A percentile compares a stretch with the other conserved stretches of the same genome.
Conservation (phyloP, 2,329 filamentous ascomycete species). For the Dissoconium aciculare region DNA sequence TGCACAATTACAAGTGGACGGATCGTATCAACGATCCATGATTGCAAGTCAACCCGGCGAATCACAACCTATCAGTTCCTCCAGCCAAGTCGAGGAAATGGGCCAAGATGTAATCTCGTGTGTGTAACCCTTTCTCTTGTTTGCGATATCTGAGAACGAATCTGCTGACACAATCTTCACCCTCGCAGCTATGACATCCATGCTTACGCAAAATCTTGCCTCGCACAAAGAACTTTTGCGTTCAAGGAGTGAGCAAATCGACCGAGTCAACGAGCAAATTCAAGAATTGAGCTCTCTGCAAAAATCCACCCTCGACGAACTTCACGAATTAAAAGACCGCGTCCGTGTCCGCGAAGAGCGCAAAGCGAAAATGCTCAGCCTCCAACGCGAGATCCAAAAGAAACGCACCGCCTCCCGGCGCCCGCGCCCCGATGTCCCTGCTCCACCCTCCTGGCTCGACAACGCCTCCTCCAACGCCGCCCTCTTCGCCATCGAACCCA, state of each 20-base stretch:
- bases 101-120: conserved; percentile 66
- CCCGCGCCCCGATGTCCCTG: too few species aligned
- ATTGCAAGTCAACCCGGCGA: conserved; percentile 26
- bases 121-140: conserved; percentile 34
- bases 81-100: conserved; percentile 49
- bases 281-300: conserved; percentile 66
- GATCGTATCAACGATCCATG: neutral
- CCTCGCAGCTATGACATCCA: conserved; percentile 57
- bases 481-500: neutral
- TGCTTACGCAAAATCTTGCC: conserved; percentile 62
- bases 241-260: conserved; percentile 69
- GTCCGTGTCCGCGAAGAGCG: conserved; percentile 49
- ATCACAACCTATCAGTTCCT: conserved; percentile 25
- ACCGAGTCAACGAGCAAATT: conserved; percentile 65
- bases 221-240: conserved; percentile 70
- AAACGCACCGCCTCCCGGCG: conserved; percentile 5
- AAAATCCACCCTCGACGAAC: conserved; percentile 56
- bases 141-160: conserved; percentile 3
- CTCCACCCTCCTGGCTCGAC: neutral
- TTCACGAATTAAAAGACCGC: conserved; percentile 56
- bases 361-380: conserved; percentile 59
- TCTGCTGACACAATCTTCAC: conserved; percentile 15
- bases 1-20: neutral
- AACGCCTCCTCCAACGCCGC: neutral
- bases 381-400: conserved; percentile 50